Evolutionary conservation across 179 eudicot genomes (phyloP), one percentile per base, ranked within the genome.

Genomic region (Spergularia azorica): DNA sequence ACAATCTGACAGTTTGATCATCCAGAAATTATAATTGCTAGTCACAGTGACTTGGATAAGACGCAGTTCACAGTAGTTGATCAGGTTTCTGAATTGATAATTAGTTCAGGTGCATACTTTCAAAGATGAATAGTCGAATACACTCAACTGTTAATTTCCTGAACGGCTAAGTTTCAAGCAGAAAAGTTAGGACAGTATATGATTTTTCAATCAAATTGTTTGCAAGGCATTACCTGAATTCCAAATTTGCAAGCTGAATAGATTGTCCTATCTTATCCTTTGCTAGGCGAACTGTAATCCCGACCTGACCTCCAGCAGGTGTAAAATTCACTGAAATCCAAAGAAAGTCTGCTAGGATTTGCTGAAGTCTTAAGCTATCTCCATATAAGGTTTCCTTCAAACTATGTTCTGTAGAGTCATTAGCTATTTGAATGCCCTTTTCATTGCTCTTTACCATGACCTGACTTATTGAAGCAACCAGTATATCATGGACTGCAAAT

Each of bases 331-430:
- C 97, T 0, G 96, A 86, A 63, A 89, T 79, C 61, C 84, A 76
- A 81, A 95, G 75, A 81, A 95, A 93, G 79, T 94, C 92, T 32
- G 99, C 99, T 13, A 95, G 75, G 74, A 95, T 80, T 83, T 95
- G 99, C 77, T 95, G 97, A 73, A 95, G 95, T 87, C 99, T 86
- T 51, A 91, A 62, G 77, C 91, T 83, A 76, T 95, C 99, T 51
- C 97, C 99, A 69, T 91, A 95, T 17, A 95, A 72, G 9, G 85
- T 83, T 75, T 93, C 95, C 21, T 76, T 77, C 83, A 84, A 62
- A 68, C 80, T 79, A 15, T 77, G 81, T 52, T 87, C 89, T 4
- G 81, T 69, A 65, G 89, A 63, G 39, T 87, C 79, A 55, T 90
- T 89, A 9, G 80, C 78, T 69, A 95, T 79, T 52, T 76, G 87